phyloP scores from a whole-genome alignment of 495 filamentous ascomycete genomes.

The Penicillium pancosmium region DNA sequence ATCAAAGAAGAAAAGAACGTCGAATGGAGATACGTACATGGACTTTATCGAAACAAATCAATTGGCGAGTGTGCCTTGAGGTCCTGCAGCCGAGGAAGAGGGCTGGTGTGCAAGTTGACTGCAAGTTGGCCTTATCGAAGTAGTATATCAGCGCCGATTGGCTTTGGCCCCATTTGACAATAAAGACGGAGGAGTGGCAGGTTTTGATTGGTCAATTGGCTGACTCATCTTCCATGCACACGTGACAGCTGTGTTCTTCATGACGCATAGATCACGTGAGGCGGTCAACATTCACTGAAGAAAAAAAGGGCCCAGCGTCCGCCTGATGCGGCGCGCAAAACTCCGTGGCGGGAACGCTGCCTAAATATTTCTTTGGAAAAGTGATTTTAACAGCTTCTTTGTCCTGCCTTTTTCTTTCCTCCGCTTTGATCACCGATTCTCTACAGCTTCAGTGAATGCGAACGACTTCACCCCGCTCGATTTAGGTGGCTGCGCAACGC shows the following conservation, averaged over 20 bases:
- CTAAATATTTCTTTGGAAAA: slow-evolving; percentile 3
- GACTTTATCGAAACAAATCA: slow-evolving; percentile 16
- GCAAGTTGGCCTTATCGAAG: slow-evolving; percentile 31
- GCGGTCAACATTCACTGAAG: slow-evolving; percentile 18
- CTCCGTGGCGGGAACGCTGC: slow-evolving; percentile 18
- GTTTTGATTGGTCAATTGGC: slow-evolving; percentile 35
- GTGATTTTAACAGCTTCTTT: neutral
- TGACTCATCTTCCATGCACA: slow-evolving; percentile 23
- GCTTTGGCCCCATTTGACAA: slow-evolving; percentile 15
- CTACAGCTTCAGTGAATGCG: neutral
- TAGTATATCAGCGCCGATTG: slow-evolving; percentile 11
- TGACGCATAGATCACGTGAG: too few relatives aligned
- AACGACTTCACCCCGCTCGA: neutral
- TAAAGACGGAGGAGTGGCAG: slow-evolving; percentile 41
- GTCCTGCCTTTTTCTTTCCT: slow-evolving; percentile 5
- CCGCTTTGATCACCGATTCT: neutral
- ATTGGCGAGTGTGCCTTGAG: slow-evolving; percentile 2
- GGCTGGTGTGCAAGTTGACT: slow-evolving; percentile 8
- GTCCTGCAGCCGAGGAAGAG: slow-evolving; percentile 14
- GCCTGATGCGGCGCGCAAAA: neutral
- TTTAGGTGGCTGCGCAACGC: slow-evolving; percentile 3
- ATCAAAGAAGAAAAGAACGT: neutral
- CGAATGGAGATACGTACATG: slow-evolving; percentile 5
- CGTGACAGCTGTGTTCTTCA: slow-evolving; percentile 23
- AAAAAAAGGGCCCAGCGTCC: neutral